Evolutionary conservation across 371 early-diverging fungal genomes (phyloP), one percentile per base, ranked within the genome.

Genomic region (Synchytrium microbalum): DNA sequence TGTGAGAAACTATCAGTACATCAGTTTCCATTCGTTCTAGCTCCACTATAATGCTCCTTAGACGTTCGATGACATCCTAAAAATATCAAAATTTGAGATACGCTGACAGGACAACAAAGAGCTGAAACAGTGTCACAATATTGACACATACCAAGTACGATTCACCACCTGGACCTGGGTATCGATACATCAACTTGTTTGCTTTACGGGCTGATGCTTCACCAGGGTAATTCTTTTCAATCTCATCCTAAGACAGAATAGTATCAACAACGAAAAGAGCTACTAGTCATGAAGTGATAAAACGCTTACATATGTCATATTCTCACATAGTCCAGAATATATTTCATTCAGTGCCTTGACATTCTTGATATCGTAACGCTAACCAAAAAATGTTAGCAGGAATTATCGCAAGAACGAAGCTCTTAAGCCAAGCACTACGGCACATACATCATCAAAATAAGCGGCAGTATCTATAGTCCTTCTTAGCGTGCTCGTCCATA

Each of bases 111-210:
- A 2, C 46, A 3, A 28, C 60, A 23, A 61, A 3, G 3, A 8
- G 8, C 5, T 3, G 59, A 10, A 28, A n/a, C 54, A 16, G 13
- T n/a, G n/a, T n/a, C n/a, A n/a, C n/a, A n/a, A 59, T 3, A 38
- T 5, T 27, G 25, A 24, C 46, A 51, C 58, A 13, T 56, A 71
- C 72, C 29, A 82, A 68, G 63, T 91, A 91, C 5, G 87, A 87
- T 68, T 92, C 91, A 1, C 91, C 91, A 33, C 92, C 91, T 68
- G 87, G 81, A 10, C 92, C 92, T 10, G 91, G 90, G 70, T 91
- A 92, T 32, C 93, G 76, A 65, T 89, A 91, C 63, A 81, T 78
- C 19, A 92, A 75, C 70, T 92, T 91, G 70, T 88, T 85, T 29
- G 75, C 71, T 62, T 79, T 73, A 31, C 92, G 79, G 46, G 82